A percentile compares a stretch with the other conserved stretches of the same genome.
Conservation (phyloP, 768 basidiomycete species). For the Neoboletus subvelutipes region DNA sequence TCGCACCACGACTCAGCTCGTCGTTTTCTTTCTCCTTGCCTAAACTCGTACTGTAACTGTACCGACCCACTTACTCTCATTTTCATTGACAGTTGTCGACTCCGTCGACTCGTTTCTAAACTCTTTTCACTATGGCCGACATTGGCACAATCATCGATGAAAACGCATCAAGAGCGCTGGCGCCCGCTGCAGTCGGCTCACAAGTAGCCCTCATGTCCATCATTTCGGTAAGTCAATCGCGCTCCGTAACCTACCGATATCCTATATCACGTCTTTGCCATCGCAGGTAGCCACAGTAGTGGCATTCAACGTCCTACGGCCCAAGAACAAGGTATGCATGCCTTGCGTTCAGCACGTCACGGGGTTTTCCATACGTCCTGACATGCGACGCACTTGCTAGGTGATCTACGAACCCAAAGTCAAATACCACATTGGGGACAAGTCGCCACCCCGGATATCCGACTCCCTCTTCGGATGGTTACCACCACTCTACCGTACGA, state of each 20-base stretch:
- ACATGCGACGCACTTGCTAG: slow-evolving; percentile 36
- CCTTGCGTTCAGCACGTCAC: background rate
- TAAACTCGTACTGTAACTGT: slow-evolving; percentile 3
- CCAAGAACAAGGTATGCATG: slow-evolving; percentile 74
- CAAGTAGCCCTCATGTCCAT: slow-evolving; percentile 73
- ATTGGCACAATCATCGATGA: slow-evolving; percentile 34
- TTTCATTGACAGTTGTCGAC: slow-evolving; percentile 13
- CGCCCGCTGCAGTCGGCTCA: slow-evolving; percentile 76
- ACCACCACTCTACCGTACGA: slow-evolving; percentile 76
- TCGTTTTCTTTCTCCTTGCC: background rate
- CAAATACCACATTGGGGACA: slow-evolving; percentile 81
- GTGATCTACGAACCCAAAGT: slow-evolving; percentile 92
- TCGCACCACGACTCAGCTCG: background rate
- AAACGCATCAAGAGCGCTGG: slow-evolving; percentile 57
- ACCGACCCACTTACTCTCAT: slow-evolving; percentile 23
- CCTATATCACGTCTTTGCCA: slow-evolving; percentile 10
- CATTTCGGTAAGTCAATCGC: slow-evolving; percentile 58
- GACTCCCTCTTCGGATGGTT: slow-evolving; percentile 89
- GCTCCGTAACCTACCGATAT: background rate
- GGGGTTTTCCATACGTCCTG: background rate
- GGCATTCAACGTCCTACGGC: slow-evolving; percentile 82
- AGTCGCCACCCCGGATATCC: slow-evolving; percentile 77
- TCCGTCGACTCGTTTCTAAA: slow-evolving; percentile 17
- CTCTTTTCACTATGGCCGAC: slow-evolving; percentile 29
- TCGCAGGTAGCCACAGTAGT: slow-evolving; percentile 62